Percentiles rank a stretch among this genome's conserved stretches.
phyloP scores from a whole-genome alignment of 805 yeast species.

The Kuraishia floccosa region DNA sequence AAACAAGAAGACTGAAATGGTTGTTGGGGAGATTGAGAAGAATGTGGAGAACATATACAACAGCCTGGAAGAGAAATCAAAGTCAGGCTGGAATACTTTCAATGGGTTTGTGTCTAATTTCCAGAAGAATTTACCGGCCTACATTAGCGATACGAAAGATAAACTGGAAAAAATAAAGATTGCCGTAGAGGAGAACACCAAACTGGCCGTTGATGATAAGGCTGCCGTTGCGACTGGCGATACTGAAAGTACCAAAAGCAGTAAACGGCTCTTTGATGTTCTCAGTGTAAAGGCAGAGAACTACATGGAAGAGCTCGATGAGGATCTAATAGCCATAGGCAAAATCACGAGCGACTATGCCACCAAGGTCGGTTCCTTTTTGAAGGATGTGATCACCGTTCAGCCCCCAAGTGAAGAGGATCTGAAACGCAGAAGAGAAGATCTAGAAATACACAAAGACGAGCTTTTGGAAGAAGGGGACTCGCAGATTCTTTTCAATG shows the following conservation, averaged over 20 bases:
- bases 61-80: constrained; percentile 28
- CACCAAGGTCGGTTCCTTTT: constrained; percentile 41
- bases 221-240: constrained; percentile 6
- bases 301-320: constrained; percentile 61
- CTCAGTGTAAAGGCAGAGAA: constrained; percentile 39
- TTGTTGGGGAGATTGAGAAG: constrained; percentile 43
- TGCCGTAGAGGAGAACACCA: constrained; percentile 5
- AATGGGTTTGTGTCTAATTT: constrained; percentile 22
- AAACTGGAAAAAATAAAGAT: constrained; percentile 12
- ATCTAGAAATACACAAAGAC: constrained; percentile 5
- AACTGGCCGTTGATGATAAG: constrained; percentile 3
- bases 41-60: constrained; percentile 26
- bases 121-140: constrained; percentile 19
- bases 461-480: constrained; percentile 17
- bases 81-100: constrained; percentile 21
- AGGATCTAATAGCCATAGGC: constrained; percentile 65
- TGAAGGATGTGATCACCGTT: constrained; percentile 21
- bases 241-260: constrained; percentile 7
- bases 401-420: constrained; percentile 9
- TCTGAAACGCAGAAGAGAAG: constrained; percentile 7
- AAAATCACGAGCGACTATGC: constrained; percentile 53
- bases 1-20: constrained; percentile 39
- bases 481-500: constrained; percentile 30
- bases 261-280: constrained; percentile 10
- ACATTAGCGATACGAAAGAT: constrained; percentile 12